Evolutionary conservation across 1,284 basidiomycete genomes (phyloP), one percentile per base, ranked within the genome.

Genomic region (Microbotryum saponariae): DNA sequence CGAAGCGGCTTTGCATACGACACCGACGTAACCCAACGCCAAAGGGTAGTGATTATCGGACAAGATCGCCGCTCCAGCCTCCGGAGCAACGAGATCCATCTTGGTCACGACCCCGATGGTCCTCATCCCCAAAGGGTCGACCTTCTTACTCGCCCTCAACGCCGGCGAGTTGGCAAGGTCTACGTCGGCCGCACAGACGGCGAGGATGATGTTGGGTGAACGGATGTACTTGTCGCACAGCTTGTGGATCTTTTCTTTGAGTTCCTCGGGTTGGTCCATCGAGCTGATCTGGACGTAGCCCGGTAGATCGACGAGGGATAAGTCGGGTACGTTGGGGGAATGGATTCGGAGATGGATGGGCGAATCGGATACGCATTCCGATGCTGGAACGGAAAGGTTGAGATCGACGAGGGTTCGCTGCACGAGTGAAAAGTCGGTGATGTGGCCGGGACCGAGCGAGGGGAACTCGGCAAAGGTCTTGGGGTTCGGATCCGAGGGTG

Each of bases 91-190:
- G 23, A 99, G 80, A 74, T 99, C 94, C 92, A 99, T 96, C 82
- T 99, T 99, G 50, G 96, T 99, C 51, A 99, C 82, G 7, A 99
- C 96, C 37, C 96, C 94, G 70, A 99, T 94, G 0, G 96, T 98
- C 33, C 94, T 84, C 62, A 92, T 79, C 8, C 96, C 94, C 7
- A 97, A 79, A 2, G 94, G 94, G 74, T 99, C 94, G 4, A 98
- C 90, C 66, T 89, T 88, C 51, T 92, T 82, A 74, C 89, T 93
- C 0, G 96, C 92, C 45, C 92, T 82, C 51, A 99, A 78, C 0
- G 96, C 94, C 4, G 96, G 94, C 1, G 91, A 97, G 77, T 99
- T 99, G 63, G 94, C 94, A 9, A 99, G 81, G 78, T 99, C 96
- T 59, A 99, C 96, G 76, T 98, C 93, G 9, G 96, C 94, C 3